Conservation (phyloP, 164 flowering plant genomes). For the Magnolia sinica region DNA sequence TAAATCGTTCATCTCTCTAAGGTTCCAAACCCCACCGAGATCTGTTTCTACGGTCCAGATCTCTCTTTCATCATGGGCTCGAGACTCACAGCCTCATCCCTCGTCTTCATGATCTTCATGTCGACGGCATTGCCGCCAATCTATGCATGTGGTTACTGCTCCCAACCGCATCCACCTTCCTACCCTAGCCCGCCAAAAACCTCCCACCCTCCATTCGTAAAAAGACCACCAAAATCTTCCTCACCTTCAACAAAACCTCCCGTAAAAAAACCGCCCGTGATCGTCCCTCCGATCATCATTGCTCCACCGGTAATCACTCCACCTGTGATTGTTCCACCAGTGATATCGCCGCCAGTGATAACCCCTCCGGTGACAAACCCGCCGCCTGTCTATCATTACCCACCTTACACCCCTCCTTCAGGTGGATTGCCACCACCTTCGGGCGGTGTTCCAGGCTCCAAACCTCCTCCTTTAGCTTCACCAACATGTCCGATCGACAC, state of each 20-base stretch:
- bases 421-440: conserved; percentile 27
- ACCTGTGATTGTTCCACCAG: conserved; percentile 18
- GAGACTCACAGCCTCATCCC: conserved; percentile 34
- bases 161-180: conserved; percentile 18
- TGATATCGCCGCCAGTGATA: conserved; percentile 7
- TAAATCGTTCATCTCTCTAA: not conserved
- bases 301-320: conserved; percentile 27
- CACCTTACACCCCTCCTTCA: conserved; percentile 14
- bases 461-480: conserved; percentile 34
- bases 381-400: conserved; percentile 12
- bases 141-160: conserved; percentile 41
- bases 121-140: conserved; percentile 46
- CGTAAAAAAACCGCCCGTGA: conserved; percentile 14
- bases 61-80: conserved; percentile 2
- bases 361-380: conserved; percentile 38
- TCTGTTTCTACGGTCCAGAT: not conserved
- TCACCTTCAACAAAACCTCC: not conserved
- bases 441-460: conserved; percentile 24
- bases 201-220: conserved; percentile 9
- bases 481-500: conserved; percentile 67
- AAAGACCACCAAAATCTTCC: not conserved
- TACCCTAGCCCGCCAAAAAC: conserved; percentile 6
- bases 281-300: not conserved
- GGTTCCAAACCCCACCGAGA: not conserved
- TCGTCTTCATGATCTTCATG: conserved; percentile 50